Evolutionary conservation across 495 filamentous ascomycete genomes (phyloP), one percentile per base, ranked within the genome.

Genomic region (Neurospora sp.): DNA sequence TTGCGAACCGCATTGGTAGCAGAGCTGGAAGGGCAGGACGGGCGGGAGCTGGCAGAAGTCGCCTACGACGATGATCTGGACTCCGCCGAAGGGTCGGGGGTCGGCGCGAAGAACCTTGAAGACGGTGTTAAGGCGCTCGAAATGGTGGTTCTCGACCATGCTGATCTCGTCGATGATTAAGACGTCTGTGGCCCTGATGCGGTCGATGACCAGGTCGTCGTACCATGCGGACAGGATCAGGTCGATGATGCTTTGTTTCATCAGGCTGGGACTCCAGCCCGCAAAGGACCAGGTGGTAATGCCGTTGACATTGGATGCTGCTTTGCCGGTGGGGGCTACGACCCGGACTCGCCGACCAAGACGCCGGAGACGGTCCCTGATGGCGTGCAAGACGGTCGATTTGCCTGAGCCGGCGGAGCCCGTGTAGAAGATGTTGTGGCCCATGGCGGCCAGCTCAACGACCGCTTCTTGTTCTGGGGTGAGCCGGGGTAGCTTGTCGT

Each of bases 21-120:
- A 84, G 91, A 96, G 75, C 87, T 93, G 37, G 88, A 86, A 86
- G 7, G 96, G 94, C 35, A 91, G 93, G 12, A 99, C 94, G 0
- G 95, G 95, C 0, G 96, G 94, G 18, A 99, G 80, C 78, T 99
- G 96, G 79, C 96, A 98, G 80, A 98, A 99, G 80, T 99, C 96
- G 0, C 96, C 96, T 0, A 95, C 98, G 37, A 98, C 91, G 39
- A 99, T 88, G 40, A 99, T 85, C 77, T 98, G 95, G 53, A 97
- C 94, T 1, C 94, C 95, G 39, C 96, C 96, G 80, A 98, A 99
- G 0, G 40, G 40, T 41, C 40, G 40, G 12, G 12, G 1, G 40
- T 41, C 12, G 40, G 40, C 40, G 40, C 40, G 40, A 16, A 41
- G 40, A 41, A 41, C 40, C 4, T 41, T 41, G 40, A 41, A 41